phyloP scores from a whole-genome alignment of 2,329 filamentous ascomycete genomes.

The Pestalotiopsis sp. region DNA sequence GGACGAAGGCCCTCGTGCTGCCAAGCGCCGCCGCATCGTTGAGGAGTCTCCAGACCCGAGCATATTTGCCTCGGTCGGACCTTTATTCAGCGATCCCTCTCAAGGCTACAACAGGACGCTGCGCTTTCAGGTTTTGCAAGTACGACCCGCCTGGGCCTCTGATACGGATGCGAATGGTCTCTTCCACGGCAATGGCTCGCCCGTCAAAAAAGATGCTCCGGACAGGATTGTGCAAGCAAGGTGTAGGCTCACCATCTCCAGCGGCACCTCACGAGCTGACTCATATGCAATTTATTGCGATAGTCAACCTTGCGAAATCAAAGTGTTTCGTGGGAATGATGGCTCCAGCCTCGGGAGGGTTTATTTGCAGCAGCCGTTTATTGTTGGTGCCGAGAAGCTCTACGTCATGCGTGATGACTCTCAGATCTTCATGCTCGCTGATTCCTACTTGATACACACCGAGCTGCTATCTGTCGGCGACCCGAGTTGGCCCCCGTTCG shows the following conservation, averaged over 20 bases:
- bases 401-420: slow-evolving; percentile 51
- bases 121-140: slow-evolving; percentile 55
- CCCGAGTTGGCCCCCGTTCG: slow-evolving; percentile 54
- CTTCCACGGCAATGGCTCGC: slow-evolving; percentile 37
- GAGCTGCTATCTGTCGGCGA: slow-evolving; percentile 55
- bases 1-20: slow-evolving; percentile 39
- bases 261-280: slow-evolving; percentile 33
- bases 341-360: slow-evolving; percentile 51
- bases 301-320: slow-evolving; percentile 56
- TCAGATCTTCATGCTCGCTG: slow-evolving; percentile 48
- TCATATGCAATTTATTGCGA: slow-evolving; percentile 53
- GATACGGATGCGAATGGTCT: slow-evolving; percentile 37
- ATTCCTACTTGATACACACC: slow-evolving; percentile 52
- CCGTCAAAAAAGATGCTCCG: slow-evolving; percentile 36
- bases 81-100: slow-evolving; percentile 25
- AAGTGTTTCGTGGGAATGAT: slow-evolving; percentile 49
- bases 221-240: slow-evolving; percentile 38
- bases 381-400: slow-evolving; percentile 54
- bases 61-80: slow-evolving; percentile 22
- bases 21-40: slow-evolving; percentile 54
- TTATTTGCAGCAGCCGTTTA: slow-evolving; percentile 51
- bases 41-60: slow-evolving; percentile 39
- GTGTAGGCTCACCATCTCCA: slow-evolving; percentile 46
- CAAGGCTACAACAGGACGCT: slow-evolving; percentile 42
- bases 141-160: slow-evolving; percentile 51